phyloP scores from a whole-genome alignment of 768 basidiomycete species.

The Phallus indusiatus region DNA sequence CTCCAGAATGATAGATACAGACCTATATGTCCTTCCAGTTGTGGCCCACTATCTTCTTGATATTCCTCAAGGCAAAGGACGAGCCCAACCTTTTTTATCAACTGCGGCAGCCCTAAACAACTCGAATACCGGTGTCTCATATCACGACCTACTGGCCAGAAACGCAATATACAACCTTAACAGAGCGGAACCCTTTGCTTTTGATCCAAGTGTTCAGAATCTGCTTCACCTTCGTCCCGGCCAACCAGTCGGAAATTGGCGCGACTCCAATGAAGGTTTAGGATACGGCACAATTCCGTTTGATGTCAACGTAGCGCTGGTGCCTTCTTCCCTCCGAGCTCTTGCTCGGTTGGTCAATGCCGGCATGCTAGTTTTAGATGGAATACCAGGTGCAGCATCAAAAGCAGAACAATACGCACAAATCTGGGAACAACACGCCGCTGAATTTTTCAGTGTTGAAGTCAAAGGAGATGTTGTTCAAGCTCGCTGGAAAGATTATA shows the following conservation, averaged over 20 bases:
- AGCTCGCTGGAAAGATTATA: constrained; percentile 26
- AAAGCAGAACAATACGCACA: constrained; percentile 18
- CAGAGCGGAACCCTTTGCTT: constrained; percentile 30
- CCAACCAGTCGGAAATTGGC: constrained; percentile 36
- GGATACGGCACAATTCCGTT: constrained; percentile 36
- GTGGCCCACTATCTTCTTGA: constrained; percentile 35
- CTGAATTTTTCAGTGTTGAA: constrained; percentile 28
- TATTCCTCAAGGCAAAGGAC: constrained; percentile 30
- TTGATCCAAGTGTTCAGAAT: constrained; percentile 19
- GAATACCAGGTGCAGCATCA: constrained; percentile 10
- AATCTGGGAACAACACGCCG: constrained; percentile 29
- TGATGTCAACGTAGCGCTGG: constrained; percentile 34
- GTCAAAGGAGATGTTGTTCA: constrained; percentile 23
- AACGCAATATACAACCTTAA: constrained; percentile 26
- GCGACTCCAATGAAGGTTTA: constrained; percentile 33
- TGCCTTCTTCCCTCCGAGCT: constrained; percentile 33
- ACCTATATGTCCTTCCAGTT: constrained; percentile 32
- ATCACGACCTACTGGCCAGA: constrained; percentile 28
- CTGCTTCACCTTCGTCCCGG: constrained; percentile 30
- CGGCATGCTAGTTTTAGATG: constrained; percentile 17
- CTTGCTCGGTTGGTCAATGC: constrained; percentile 22
- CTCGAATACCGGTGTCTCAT: constrained; percentile 21
- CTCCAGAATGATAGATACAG: constrained; percentile 33
- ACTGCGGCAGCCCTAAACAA: constrained; percentile 30
- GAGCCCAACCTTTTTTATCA: constrained; percentile 25